Evolutionary conservation across 2,329 filamentous ascomycete genomes (phyloP), one percentile per base, ranked within the genome.

Genomic region (Phaeophleospora eucalypticola): DNA sequence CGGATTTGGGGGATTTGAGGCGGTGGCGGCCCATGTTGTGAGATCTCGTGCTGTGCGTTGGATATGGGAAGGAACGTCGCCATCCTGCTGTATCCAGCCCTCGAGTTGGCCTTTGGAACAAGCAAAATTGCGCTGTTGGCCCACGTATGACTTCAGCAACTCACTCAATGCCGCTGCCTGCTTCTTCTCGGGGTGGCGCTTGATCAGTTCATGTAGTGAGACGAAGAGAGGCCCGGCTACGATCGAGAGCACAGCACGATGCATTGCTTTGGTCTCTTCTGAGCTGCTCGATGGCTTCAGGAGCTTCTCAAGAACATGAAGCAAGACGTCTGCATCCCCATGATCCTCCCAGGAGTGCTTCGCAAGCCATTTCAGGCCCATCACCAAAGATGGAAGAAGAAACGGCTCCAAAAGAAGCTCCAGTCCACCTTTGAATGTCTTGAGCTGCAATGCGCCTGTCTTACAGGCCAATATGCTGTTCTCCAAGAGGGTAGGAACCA

Each of bases 371-470:
- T 77, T 75, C 12, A 91, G 77, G 0, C 84, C 86, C 4, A 84
- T 81, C 2, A 91, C 80, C 0, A 93, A 74, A 0, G 86, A 86
- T 0, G 88, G 87, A n/a, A 91, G 70, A 2, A 93, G 69, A 53
- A 90, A 90, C 0, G 87, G 86, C 55, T 90, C 86, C 2, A 89
- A 81, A 9, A 93, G 74, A 60, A 89, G 89, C 68, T 91, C 87
- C 4, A 93, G 71, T 1, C 87, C 88, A 10, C 81, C 79, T 63
- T 85, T 88, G 0, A 93, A 74, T 29, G 76, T 80, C 33, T 89
- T 84, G 36, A 88, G 79, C 1, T 78, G 78, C 3, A 94, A 67
- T 34, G 80, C 74, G 4, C 81, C 81, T 1, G 76, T 75, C n/a
- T 79, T 79, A 55, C 82, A 82, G 1, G 86, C 87, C 29, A 85